Base-by-base conservation (phyloP, 1,284 basidiomycete species). In the Apiotrichum mycotoxinovorans region DNA sequence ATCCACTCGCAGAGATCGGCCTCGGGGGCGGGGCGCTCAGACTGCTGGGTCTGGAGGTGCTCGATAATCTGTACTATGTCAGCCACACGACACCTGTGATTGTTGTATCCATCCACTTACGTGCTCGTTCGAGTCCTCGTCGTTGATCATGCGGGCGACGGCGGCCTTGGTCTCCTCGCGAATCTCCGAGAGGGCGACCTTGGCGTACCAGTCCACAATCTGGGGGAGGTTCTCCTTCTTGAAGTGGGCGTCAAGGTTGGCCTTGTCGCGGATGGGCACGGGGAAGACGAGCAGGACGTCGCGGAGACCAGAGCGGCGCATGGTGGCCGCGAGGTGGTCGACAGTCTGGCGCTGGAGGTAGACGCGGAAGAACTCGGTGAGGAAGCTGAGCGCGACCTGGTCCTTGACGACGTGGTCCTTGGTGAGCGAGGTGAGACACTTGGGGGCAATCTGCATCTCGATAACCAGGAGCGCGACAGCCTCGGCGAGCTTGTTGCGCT, bases 351-450 rank as follows among this genome's bases (percentile, higher is more conserved):
- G 85, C 41, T 81, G 71, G 53, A 95, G 82, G 56, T 60, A 60
- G 46, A 52, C 45, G 50, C 85, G 85, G 80, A 94, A 87, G 73
- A 95, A 84, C 62, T 83, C 78, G 40, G 87, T 89, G 68, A 97
- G 75, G 62, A 93, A 86, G 66, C 80, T 82, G 64, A 93, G 79
- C 37, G 89, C 85, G 54, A 91, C 82, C 69, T 89, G 87, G 67
- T 97, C 93, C 80, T 97, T 97, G 71, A 94, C 83, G 61, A 98
- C 84, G 74, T 96, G 92, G 67, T 97, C 94, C 78, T 92, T 95
- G 66, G 88, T 87, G 67, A 98, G 80, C 74, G 84, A 87, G 69
- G 84, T 82, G 52, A 98, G 81, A 73, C 89, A 89, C 67, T 83
- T 81, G 18, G 89, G 84, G 61, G 83, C 84, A 60, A 86, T 85